Conservation (phyloP, 1,139 yeast genomes). For the Debaryomyces nepalensis region DNA sequence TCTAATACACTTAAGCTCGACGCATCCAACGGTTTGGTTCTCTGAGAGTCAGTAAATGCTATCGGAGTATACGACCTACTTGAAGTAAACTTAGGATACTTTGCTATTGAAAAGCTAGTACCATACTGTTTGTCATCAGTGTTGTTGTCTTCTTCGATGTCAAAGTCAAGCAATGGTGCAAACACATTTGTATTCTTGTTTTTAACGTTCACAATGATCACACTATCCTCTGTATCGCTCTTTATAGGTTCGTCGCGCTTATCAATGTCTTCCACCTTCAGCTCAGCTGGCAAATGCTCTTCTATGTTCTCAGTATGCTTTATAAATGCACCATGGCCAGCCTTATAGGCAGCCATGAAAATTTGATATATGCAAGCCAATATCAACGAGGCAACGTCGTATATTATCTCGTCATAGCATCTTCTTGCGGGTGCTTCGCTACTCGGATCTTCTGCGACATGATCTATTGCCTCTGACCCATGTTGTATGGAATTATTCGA, state of each 20-base stretch:
- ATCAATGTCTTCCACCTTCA: neutral
- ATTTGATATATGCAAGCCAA: neutral
- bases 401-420: conserved; percentile 1
- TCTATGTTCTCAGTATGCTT: neutral
- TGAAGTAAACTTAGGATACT: neutral
- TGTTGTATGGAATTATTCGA: too few species aligned
- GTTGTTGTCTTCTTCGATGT: conserved; percentile 2
- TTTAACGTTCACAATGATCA: conserved; percentile 12
- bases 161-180: conserved; percentile 7
- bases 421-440: neutral
- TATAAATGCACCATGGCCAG: neutral
- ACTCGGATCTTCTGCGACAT: too few species aligned
- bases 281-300: neutral
- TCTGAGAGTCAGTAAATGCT: neutral
- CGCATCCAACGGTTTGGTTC: neutral
- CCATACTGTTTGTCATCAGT: conserved; percentile 13
- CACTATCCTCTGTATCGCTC: conserved; percentile 13
- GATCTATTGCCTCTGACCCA: too few species aligned
- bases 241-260: neutral
- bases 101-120: conserved; percentile 13
- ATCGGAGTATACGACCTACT: conserved; percentile 2
- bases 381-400: neutral
- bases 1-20: neutral
- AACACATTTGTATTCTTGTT: conserved; percentile 5
- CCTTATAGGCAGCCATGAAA: neutral